These are phyloP conservation scores for Miscanthus lutarioriparius DNA, from an alignment of 176 grass and related monocot genomes.

Conservation along the genomic window DNA sequence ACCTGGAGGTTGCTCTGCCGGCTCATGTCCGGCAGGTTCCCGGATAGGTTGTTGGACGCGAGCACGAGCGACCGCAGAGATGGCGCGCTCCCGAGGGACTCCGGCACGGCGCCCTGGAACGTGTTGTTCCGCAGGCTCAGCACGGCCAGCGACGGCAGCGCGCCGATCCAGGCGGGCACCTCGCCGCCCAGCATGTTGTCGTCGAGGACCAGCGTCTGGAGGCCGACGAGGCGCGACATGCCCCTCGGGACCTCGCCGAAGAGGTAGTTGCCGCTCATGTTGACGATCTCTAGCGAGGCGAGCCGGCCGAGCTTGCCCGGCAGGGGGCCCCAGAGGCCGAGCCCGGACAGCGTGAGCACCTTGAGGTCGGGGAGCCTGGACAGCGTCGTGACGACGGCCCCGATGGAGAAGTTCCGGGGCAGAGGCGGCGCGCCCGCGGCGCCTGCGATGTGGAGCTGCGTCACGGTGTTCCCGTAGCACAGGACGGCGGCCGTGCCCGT, in stretches of 20 bases:
- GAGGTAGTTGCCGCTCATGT: slow-evolving; percentile 83
- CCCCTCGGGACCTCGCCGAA: slow-evolving; percentile 60
- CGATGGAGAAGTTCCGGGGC: slow-evolving; percentile 76
- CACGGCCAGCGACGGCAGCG: slow-evolving; percentile 60
- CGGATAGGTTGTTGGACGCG: slow-evolving; percentile 71
- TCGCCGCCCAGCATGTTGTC: slow-evolving; percentile 74
- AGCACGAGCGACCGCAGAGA: slow-evolving; percentile 73
- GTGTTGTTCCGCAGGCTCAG: slow-evolving; percentile 86
- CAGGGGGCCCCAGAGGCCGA: slow-evolving; percentile 82
- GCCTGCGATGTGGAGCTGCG: slow-evolving; percentile 80
- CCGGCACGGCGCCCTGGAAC: slow-evolving; percentile 58
- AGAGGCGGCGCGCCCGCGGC: slow-evolving; percentile 45
- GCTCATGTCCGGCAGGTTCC: slow-evolving; percentile 74
- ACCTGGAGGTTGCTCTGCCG: slow-evolving; percentile 54
- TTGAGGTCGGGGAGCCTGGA: slow-evolving; percentile 82
- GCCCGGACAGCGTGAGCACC: slow-evolving; percentile 77
- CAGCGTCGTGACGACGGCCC: slow-evolving; percentile 63
- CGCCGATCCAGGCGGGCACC: slow-evolving; percentile 50
- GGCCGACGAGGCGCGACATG: slow-evolving; percentile 51
- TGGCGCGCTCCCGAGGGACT: slow-evolving; percentile 46
- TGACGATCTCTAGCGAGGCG: slow-evolving; percentile 73
- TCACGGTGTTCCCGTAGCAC: slow-evolving; percentile 89
- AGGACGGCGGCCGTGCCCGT: slow-evolving; percentile 51
- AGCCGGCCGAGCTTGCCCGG: slow-evolving; percentile 65
- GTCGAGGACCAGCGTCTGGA: slow-evolving; percentile 89